These are phyloP conservation scores for Hortaea werneckii DNA, from an alignment of 2,329 filamentous ascomycete genomes.

Conservation along the genomic window DNA sequence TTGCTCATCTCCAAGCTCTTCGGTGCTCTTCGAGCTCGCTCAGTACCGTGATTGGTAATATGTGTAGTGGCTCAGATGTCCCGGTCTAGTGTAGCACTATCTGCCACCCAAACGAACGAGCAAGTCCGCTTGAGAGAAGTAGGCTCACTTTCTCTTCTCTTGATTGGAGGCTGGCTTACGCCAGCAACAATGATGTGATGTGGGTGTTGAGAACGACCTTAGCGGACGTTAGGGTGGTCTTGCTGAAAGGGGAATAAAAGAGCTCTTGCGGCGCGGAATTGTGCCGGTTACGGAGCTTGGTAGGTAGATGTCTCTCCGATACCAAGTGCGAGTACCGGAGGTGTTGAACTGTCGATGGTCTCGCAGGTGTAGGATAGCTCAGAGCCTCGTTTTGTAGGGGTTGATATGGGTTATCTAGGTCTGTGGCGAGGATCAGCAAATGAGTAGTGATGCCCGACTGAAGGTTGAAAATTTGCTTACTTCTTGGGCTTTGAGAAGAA, in stretches of 20 bases:
- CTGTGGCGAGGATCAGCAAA: slow-evolving; percentile 19
- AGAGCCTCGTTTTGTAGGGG: slow-evolving; percentile 14
- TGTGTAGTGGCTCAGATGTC: too few relatives aligned
- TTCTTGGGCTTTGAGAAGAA: slow-evolving; percentile 92
- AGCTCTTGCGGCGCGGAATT: slow-evolving; percentile 78
- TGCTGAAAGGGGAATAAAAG: slow-evolving; percentile 71
- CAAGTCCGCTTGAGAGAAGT: slow-evolving; percentile 84
- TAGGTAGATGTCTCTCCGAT: slow-evolving; percentile 71
- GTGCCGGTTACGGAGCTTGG: slow-evolving; percentile 54
- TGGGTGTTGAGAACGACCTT: slow-evolving; percentile 48
- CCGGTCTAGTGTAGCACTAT: slow-evolving; percentile 65
- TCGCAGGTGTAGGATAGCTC: slow-evolving; percentile 52
- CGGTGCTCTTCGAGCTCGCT: not conserved
- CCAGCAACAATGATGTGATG: slow-evolving; percentile 59
- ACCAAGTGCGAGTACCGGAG: slow-evolving; percentile 43
- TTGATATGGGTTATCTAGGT: slow-evolving; percentile 57
- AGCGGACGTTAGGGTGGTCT: slow-evolving; percentile 81
- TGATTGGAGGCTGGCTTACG: slow-evolving; percentile 66
- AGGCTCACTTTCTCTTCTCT: slow-evolving; percentile 65
- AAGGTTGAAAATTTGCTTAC: slow-evolving; percentile 44
- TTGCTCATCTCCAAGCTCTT: slow-evolving; percentile 63
- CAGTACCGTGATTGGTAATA: not conserved
- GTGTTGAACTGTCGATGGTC: slow-evolving; percentile 27
- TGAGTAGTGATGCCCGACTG: slow-evolving; percentile 4
- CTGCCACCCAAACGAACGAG: slow-evolving; percentile 95